Evolutionary conservation across 768 basidiomycete genomes (phyloP), one percentile per base, ranked within the genome.

Genomic region (Lactarius quietus): DNA sequence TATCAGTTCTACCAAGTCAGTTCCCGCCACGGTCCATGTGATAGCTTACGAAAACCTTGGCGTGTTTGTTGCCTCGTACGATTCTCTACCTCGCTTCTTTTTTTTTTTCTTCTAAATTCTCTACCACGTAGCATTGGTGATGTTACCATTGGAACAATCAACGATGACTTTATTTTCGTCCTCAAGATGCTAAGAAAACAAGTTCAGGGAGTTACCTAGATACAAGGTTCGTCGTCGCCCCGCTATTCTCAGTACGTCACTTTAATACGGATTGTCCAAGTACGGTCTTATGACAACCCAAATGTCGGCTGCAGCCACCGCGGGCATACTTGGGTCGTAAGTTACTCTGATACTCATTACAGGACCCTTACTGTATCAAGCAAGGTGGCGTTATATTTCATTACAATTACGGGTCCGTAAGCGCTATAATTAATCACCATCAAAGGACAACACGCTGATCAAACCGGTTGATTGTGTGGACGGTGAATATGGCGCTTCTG

Each of bases 361-460:
- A n/a, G 64, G 29, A n/a, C 17, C 59, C n/a, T 56, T 68, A n/a
- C 17, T 60, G 33, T 68, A 66, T 26, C 63, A 57, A 62, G 57
- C 18, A 61, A 56, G 35, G 7, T 33, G 12, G 3, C 14, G 8
- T 59, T 33, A 51, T 15, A 12, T 23, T 45, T 45, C 12, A 39
- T 39, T 6, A 39, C 38, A 3, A 23, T 45, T 45, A 39, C 29
- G 17, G 29, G 15, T 59, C 20, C 9, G 41, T 31, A 20, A 59
- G 20, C 26, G 39, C 12, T 31, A 29, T 41, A 28, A 39, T 29
- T 6, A 33, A 43, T 52, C 48, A 12, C 20, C 6, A 45, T 20
- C 17, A 31, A 45, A 67, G 59, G 35, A 57, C 57, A 5, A 61
- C 26, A 57, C 67, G 15, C 28, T 61, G 45, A 64, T 68, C 56